Base-by-base conservation (phyloP, 2,329 filamentous ascomycete species). In the Aspergillus udagawae region DNA sequence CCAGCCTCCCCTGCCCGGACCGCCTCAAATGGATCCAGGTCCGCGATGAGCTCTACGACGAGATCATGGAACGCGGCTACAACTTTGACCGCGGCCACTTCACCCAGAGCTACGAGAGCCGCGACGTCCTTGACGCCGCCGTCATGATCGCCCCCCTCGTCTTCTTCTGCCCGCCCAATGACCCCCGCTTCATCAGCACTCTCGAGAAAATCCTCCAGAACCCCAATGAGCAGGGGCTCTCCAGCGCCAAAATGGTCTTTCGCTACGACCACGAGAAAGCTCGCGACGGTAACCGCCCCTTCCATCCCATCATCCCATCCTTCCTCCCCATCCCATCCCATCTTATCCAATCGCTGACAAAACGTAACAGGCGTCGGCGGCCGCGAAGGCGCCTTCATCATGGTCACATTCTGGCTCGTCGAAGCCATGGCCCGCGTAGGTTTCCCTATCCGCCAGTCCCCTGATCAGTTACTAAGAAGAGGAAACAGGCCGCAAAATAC, bases 351-450 rank as follows among this genome's bases (percentile, higher is more conserved):
- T 23, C 23, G 23, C 23, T 23, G 23, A 38, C 49, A 12, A 48
- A 42, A 10, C 27, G 35, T 55, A 60, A 55, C 62, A 88, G 87
- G 88, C 29, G 87, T 92, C 8, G 87, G 88, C 41, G 89, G 89
- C 20, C 80, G 82, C 52, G 89, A 92, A 73, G 89, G 89, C 23
- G 88, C 88, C 21, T 92, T 92, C 69, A 86, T 83, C 67, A 91
- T 92, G 88, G 91, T 88, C 68, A 92, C 88, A 0, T 92, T 92
- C 70, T 92, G 89, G 89, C 83, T 91, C 0, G 87, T 92, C 12
- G 89, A 92, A 73, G 88, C 89, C 25, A 81, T 92, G 74, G 90
- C 88, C 29, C 81, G 89, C 32, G 88, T 88, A 62, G 77, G 82
- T 63, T 35, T 6, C 5, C 3, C 12, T 6, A 2, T 14, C 32